Percentiles rank a stretch among this genome's conserved stretches.
Conservation (phyloP, 768 basidiomycete genomes). For the Amanita thiersii region DNA sequence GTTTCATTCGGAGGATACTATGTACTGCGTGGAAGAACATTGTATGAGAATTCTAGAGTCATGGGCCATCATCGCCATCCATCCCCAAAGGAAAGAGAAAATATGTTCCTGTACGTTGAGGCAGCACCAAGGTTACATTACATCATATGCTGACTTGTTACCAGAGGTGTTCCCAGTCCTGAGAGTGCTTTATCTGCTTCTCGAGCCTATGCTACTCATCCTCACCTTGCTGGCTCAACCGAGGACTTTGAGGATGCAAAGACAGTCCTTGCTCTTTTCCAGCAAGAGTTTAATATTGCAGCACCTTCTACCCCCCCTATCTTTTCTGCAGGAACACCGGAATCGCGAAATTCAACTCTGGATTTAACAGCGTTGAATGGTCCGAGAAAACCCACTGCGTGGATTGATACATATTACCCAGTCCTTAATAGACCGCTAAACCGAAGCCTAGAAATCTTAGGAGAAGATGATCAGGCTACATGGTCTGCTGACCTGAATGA, state of each 20-base stretch:
- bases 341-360: conserved; percentile 63
- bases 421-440: conserved; percentile 74
- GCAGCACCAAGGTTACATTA: not conserved
- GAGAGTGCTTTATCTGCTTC: conserved; percentile 54
- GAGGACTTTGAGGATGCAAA: conserved; percentile 60
- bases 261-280: conserved; percentile 59
- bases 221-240: conserved; percentile 63
- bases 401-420: conserved; percentile 88
- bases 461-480: conserved; percentile 37
- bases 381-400: conserved; percentile 48
- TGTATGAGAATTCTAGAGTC: not conserved
- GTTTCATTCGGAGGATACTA: not conserved
- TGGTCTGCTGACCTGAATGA: conserved; percentile 73
- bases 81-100: conserved; percentile 16
- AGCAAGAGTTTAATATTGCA: conserved; percentile 49
- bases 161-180: conserved; percentile 43
- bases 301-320: conserved; percentile 41
- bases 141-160: not conserved
- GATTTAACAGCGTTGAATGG: conserved; percentile 34
- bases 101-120: conserved; percentile 17
- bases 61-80: conserved; percentile 3
- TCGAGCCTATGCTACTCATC: conserved; percentile 52
- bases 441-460: conserved; percentile 59
- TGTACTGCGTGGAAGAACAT: not conserved
- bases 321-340: conserved; percentile 60